Percentiles rank a stretch among this genome's conserved stretches.
phyloP scores from a whole-genome alignment of 2,329 filamentous ascomycete species.

The Aspergillus sp. region DNA sequence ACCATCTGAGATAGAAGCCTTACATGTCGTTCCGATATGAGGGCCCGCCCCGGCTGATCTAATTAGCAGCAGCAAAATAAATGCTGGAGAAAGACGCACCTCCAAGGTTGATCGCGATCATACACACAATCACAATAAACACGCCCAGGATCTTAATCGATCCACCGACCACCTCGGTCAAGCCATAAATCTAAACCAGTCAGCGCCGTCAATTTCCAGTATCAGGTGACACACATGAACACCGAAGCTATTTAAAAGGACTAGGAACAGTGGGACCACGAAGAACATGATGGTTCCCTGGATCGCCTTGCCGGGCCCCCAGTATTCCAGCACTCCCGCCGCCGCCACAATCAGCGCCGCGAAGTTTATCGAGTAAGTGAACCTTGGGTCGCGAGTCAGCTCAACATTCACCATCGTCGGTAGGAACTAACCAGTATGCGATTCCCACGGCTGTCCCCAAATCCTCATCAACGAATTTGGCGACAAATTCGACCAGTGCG shows the following conservation, averaged over 20 bases:
- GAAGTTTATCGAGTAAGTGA: slow-evolving; percentile 37
- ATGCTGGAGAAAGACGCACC: slow-evolving; percentile 18
- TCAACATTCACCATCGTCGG: not conserved
- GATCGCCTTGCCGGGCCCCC: slow-evolving; percentile 28
- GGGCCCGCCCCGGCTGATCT: slow-evolving; percentile 2
- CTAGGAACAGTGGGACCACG: slow-evolving; percentile 26
- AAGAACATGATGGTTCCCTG: slow-evolving; percentile 29
- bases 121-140: slow-evolving; percentile 20
- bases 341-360: slow-evolving; percentile 34
- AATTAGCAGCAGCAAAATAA: not conserved
- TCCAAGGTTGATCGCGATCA: slow-evolving; percentile 30
- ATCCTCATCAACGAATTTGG: slow-evolving; percentile 43
- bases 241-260: slow-evolving; percentile 26
- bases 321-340: slow-evolving; percentile 33
- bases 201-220: not conserved
- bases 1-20: not conserved
- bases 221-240: slow-evolving; percentile 19
- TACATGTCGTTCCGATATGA: slow-evolving; percentile 23
- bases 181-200: slow-evolving; percentile 26
- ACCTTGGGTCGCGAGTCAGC: slow-evolving; percentile 21
- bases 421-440: slow-evolving; percentile 36
- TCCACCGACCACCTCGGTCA: slow-evolving; percentile 28
- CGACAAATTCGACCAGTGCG: slow-evolving; percentile 41
- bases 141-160: slow-evolving; percentile 27
- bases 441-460: slow-evolving; percentile 41